phyloP scores from a whole-genome alignment of 2,329 filamentous ascomycete species.

The Apiospora marii region DNA sequence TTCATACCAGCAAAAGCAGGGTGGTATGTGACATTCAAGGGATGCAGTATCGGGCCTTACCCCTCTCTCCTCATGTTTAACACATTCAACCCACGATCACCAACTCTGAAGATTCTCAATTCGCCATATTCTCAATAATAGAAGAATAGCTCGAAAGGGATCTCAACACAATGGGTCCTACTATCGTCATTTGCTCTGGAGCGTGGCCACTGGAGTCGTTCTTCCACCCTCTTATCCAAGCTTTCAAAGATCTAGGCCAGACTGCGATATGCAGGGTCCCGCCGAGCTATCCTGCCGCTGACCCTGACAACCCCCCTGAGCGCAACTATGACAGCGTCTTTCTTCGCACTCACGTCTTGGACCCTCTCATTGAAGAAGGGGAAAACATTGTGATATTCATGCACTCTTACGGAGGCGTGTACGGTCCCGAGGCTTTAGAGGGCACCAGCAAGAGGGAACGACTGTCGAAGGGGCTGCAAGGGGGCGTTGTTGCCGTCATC shows the following conservation, averaged over 20 bases:
- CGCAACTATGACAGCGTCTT: slow-evolving; percentile 11
- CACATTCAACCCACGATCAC: background rate
- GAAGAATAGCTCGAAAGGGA: background rate
- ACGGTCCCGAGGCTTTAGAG: slow-evolving; percentile 19
- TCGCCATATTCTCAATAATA: background rate
- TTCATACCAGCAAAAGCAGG: no score
- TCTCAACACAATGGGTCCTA: background rate
- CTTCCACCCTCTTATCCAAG: slow-evolving; percentile 21
- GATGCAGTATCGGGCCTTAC: background rate
- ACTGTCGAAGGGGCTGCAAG: slow-evolving; percentile 2
- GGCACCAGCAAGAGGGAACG: slow-evolving; percentile 24
- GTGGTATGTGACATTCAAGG: no score
- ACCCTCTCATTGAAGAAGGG: background rate
- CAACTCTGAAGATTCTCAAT: background rate
- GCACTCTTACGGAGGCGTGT: slow-evolving; percentile 21
- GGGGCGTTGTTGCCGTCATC: slow-evolving; percentile 14
- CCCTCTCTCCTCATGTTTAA: background rate
- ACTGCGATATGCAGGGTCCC: slow-evolving; percentile 20
- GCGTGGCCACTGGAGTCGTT: slow-evolving; percentile 13
- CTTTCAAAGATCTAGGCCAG: background rate
- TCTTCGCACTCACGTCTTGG: slow-evolving; percentile 22
- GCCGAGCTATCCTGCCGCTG: slow-evolving; percentile 6
- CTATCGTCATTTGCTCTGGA: slow-evolving; percentile 21
- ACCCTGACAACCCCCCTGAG: background rate
- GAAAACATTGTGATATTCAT: slow-evolving; percentile 16